Evolutionary conservation across 805 yeast species (phyloP), one percentile per base, ranked within the genome.

Genomic region (Saccharomyces kudriavzevii): DNA sequence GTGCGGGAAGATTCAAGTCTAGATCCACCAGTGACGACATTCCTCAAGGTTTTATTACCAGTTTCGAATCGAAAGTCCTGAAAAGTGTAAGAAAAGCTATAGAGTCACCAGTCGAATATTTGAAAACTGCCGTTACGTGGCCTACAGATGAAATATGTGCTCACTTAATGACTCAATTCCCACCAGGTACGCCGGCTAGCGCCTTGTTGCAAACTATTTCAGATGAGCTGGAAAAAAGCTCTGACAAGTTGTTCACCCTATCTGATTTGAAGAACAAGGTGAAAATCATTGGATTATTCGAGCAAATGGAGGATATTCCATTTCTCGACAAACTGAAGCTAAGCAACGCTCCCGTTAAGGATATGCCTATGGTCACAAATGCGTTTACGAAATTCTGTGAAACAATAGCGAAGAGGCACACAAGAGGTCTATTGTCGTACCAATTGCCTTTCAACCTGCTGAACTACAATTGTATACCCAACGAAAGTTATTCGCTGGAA

Each of bases 1-100:
- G 99, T 57, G 99, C 99, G 0, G 99, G 99, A 1, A 72, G 99
- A 56, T 94, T 73, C 61, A 78, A 75, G 54, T 54, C 60, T 1
- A 49, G 31, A 6, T 26, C 51, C 0, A 20, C 43, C 24, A 54
- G 49, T 9, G 57, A 54, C 17, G 56, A 53, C 2, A 51, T 57
- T 52, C 64, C 72, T 2, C 63, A 69, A 31, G 85, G 85, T 0
- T 73, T 74, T 59, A 83, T 87, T 1, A 77, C 85, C 0, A 82
- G 90, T 0, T 71, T 82, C 54, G 67, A 70, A 17, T 50, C 60
- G 2, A 61, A 65, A 3, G 84, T 79, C 45, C 69, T 85, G 53
- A 61, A 63, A 1, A 71, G 71, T 49, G 73, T 89, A 11, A 67
- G 65, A 43, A 62, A 70, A 13, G 77, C 78, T 27, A 74, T 89